Conservation (phyloP, 2,329 filamentous ascomycete genomes). For the Trichoderma gracile region DNA sequence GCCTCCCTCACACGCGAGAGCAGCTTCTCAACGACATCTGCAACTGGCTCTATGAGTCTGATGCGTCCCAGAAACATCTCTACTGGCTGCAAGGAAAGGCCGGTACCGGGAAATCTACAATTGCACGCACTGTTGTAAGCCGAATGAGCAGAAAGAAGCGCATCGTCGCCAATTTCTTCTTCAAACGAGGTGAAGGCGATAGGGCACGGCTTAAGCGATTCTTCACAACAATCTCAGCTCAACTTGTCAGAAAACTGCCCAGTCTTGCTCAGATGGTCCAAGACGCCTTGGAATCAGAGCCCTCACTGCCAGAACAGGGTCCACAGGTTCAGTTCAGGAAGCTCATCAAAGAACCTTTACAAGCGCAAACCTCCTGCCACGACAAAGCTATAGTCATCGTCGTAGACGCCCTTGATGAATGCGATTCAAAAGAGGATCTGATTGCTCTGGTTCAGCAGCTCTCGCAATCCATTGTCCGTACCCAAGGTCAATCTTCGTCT, state of each 20-base stretch:
- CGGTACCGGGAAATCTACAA: slow-evolving; percentile 31
- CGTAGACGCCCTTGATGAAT: slow-evolving; percentile 39
- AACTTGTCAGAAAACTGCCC: slow-evolving; percentile 36
- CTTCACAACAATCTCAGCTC: slow-evolving; percentile 43
- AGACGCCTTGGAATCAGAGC: slow-evolving; percentile 7
- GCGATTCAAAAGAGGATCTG: slow-evolving; percentile 35
- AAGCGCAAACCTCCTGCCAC: accelerated
- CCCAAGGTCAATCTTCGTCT: not conserved
- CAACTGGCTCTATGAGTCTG: not conserved
- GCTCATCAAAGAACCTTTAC: slow-evolving; percentile 22
- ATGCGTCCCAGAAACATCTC: not conserved
- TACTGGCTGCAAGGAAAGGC: slow-evolving; percentile 28
- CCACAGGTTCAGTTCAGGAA: slow-evolving; percentile 26
- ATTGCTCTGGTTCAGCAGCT: slow-evolving; percentile 33
- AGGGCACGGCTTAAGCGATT: slow-evolving; percentile 40
- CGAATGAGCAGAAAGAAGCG: accelerated
- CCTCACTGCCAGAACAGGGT: not conserved
- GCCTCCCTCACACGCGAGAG: not conserved
- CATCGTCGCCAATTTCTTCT: slow-evolving; percentile 44
- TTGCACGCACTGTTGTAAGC: slow-evolving; percentile 26
- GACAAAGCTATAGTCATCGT: slow-evolving; percentile 32
- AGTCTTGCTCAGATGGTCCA: slow-evolving; percentile 26
- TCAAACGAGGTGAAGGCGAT: slow-evolving; percentile 37
- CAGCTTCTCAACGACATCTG: slow-evolving; percentile 10
- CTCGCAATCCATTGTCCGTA: not conserved